Evolutionary conservation across 805 yeast genomes (phyloP), one percentile per base, ranked within the genome.

Genomic region (Cyberlindnera lachancei): DNA sequence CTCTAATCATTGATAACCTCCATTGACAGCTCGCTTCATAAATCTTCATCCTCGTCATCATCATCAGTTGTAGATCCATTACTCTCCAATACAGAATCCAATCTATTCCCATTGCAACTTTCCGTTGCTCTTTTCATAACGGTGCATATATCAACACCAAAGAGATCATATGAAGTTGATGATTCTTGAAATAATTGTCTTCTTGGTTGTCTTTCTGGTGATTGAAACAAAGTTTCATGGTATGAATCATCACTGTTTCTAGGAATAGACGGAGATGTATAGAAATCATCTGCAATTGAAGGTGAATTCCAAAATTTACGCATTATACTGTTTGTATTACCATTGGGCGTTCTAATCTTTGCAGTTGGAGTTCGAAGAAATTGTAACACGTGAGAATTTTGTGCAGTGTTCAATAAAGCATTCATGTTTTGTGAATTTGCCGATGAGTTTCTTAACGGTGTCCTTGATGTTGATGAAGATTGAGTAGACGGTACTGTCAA

Each of bases 241-340:
- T 40, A 45, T 20, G 51, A 51, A 29, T 55, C 59, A 26, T 53
- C 57, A 19, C 45, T 45, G 28, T 45, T 41, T 31, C 53, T 35
- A 18, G 49, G 48, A 41, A 55, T 33, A 22, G 52, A 48, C 13
- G 74, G 73, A 15, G 79, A 72, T 25, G 75, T 68, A 44, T 76
- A 74, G 48, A 78, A 78, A 44, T 78, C 85, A 37, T 78, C 84
- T 35, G 76, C 58, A 45, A 73, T 75, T 3, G 77, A 66, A 11
- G 84, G 84, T 15, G 82, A 74, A 45, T 73, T 68, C 80, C 83
- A 75, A 27, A 73, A 57, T 45, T 67, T 73, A 41, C 65, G 67
- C 50, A 67, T 55, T 14, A 66, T 59, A 7, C 74, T 62, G 27
- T 53, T 53, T 11, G 55, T 32, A 27, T 48, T 46, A 5, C 30